A percentile compares a stretch with the other conserved stretches of the same genome.
Conservation (phyloP, 2,329 filamentous ascomycete species). For the Paecilomyces dactylethromorphus region DNA sequence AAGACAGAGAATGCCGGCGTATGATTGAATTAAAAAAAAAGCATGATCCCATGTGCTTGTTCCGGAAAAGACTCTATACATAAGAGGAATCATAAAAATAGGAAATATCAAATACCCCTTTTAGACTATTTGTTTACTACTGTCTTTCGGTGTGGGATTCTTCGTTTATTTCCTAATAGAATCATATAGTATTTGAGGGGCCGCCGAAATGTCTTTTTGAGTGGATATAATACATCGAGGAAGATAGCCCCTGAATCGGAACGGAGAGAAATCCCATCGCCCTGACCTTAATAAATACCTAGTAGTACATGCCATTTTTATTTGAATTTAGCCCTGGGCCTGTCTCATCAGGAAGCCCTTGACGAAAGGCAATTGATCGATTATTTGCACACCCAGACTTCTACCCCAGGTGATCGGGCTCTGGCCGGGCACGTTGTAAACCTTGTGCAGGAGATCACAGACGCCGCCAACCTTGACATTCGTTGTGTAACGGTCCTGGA, state of each 20-base stretch:
- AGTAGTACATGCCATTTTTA: neutral
- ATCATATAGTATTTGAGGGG: neutral
- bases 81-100: constrained; percentile 3
- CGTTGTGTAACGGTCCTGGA: constrained; percentile 69
- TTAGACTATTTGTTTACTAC: neutral
- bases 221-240: constrained; percentile 3
- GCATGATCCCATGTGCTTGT: neutral
- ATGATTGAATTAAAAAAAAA: constrained; percentile 1
- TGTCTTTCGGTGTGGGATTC: neutral
- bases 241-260: neutral
- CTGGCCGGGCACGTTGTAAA: constrained; percentile 69
- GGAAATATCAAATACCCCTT: constrained; percentile 3
- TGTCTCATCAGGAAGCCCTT: constrained; percentile 82
- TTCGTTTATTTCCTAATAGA: neutral
- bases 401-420: constrained; percentile 75
- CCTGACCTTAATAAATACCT: neutral
- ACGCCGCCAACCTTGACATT: constrained; percentile 76
- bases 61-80: neutral
- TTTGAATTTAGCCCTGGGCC: constrained; percentile 33
- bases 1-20: constrained; percentile 14
- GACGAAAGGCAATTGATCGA: constrained; percentile 66
- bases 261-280: neutral
- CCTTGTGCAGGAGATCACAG: constrained; percentile 82
- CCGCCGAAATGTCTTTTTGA: constrained; percentile 1
- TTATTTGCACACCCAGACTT: constrained; percentile 67